Evolutionary conservation across 2,329 filamentous ascomycete genomes (phyloP).

Genomic region (Trichophaea hybrida): DNA sequence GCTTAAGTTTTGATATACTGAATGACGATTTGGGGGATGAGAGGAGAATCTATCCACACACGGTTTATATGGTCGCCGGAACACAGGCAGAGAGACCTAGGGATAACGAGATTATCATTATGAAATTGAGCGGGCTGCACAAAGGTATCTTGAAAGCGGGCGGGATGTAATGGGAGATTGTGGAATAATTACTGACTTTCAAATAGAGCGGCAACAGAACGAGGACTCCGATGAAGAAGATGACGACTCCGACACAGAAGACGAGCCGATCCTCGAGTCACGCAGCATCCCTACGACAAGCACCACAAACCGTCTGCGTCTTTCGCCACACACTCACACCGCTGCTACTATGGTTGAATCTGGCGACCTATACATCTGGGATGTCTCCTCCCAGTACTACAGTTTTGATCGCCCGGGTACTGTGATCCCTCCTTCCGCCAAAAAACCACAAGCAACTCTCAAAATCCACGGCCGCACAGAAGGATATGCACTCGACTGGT

Average conservation of each 20-base stretch:
- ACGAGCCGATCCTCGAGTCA: conserved; percentile 84
- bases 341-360: conserved; percentile 90
- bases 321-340: conserved; percentile 58
- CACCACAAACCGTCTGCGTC: conserved; percentile 86
- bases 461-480: conserved; percentile 73
- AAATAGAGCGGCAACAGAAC: conserved; percentile 7
- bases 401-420: conserved; percentile 84
- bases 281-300: conserved; percentile 73
- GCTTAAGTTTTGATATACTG: conserved; percentile 87
- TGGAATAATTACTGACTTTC: not conserved
- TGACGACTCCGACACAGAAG: conserved; percentile 53
- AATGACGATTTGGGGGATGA: conserved; percentile 74
- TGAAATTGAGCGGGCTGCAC: conserved; percentile 87
- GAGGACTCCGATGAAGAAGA: conserved; percentile 41
- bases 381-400: conserved; percentile 75
- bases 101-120: conserved; percentile 88
- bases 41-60: conserved; percentile 85
- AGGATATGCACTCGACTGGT: conserved; percentile 97
- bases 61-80: conserved; percentile 85
- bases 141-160: conserved; percentile 31
- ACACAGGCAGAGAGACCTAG: conserved; percentile 70
- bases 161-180: not conserved
- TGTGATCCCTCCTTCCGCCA: conserved; percentile 63
- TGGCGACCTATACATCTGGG: conserved; percentile 76
- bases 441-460: conserved; percentile 76